A percentile compares a stretch with the other conserved stretches of the same genome.
These are phyloP conservation scores for Themeda triandra DNA, from an alignment of 176 grass and related monocot genomes.

Conservation along the genomic window DNA sequence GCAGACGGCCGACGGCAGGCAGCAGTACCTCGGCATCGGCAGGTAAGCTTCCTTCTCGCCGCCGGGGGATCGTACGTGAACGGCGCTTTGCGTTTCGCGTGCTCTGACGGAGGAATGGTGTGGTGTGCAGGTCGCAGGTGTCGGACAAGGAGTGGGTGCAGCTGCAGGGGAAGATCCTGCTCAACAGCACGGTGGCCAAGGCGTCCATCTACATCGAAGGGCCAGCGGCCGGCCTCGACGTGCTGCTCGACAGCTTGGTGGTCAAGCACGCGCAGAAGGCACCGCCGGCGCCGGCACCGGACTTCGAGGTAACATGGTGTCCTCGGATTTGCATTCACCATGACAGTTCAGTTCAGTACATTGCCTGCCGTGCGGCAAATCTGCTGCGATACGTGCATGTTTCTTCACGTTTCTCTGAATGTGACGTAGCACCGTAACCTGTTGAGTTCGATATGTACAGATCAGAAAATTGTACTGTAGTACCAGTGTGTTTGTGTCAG, in stretches of 20 bases:
- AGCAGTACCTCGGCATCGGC: constrained; percentile 75
- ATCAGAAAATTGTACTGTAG: no score
- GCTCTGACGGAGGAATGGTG: not conserved
- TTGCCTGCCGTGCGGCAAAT: not conserved
- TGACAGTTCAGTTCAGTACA: not conserved
- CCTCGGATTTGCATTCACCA: not conserved
- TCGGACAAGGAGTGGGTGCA: constrained; percentile 85
- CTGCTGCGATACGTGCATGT: not conserved
- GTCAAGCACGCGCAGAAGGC: constrained; percentile 75
- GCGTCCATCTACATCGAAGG: constrained; percentile 79
- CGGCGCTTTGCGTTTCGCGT: not conserved
- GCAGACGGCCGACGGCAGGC: constrained; percentile 57
- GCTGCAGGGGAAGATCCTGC: constrained; percentile 73
- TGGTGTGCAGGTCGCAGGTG: constrained; percentile 35
- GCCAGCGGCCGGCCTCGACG: constrained; percentile 54
- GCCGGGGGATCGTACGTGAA: not conserved
- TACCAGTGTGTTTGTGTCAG: no score
- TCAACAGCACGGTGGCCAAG: constrained; percentile 62
- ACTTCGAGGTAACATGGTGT: constrained; percentile 46
- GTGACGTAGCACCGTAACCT: not conserved
- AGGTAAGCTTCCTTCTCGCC: constrained; percentile 27
- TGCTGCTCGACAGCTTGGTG: constrained; percentile 67
- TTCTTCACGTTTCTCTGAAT: constrained; percentile 16
- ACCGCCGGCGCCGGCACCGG: constrained; percentile 51
- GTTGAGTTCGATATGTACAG: not conserved